A percentile compares a stretch with the other conserved stretches of the same genome.
Evolutionary conservation across 495 filamentous ascomycete genomes (phyloP).

Genomic region (Neurospora sp.): DNA sequence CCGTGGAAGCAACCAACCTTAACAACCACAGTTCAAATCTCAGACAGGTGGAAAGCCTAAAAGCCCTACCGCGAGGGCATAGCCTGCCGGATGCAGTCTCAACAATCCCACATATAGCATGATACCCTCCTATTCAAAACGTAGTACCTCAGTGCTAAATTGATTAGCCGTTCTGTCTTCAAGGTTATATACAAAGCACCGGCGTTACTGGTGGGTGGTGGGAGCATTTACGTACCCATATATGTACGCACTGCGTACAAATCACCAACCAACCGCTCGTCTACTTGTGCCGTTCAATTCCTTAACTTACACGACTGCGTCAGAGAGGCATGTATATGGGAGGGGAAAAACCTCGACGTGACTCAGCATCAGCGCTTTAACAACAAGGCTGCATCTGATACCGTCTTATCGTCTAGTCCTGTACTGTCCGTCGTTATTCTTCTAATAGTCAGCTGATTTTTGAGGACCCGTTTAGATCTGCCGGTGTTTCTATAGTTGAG

Average conservation of each 20-base stretch:
- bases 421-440: neutral
- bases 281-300: neutral
- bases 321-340: neutral
- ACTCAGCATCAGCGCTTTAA: neutral
- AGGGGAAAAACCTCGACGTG: neutral
- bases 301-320: neutral
- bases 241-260: conserved; percentile 1
- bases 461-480: no score
- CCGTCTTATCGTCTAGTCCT: neutral
- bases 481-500: no score
- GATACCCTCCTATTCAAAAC: neutral
- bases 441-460: neutral
- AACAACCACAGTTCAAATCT: neutral
- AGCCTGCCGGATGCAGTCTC: neutral
- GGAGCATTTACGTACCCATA: neutral
- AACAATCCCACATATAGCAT: neutral
- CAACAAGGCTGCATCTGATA: neutral
- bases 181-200: neutral
- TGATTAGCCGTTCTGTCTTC: neutral
- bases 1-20: neutral
- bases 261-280: neutral
- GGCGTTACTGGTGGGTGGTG: neutral
- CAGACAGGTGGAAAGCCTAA: neutral
- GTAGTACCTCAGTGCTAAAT: no score
- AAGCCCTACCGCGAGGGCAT: neutral